phyloP scores from a whole-genome alignment of 2,329 filamentous ascomycete genomes.

The Pseudohalonectria lignicola region DNA sequence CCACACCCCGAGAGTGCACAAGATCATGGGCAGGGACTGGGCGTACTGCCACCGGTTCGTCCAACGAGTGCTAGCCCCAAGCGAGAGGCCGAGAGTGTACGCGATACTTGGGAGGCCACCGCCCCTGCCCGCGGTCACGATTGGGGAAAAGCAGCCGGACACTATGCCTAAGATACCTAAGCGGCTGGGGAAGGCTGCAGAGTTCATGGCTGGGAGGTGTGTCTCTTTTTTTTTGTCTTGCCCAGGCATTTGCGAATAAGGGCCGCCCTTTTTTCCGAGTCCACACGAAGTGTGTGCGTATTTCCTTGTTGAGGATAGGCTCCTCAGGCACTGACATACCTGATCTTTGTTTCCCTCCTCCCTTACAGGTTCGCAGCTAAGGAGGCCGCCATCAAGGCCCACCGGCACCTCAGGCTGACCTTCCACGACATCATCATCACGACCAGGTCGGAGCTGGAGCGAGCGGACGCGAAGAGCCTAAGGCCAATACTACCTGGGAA shows the following conservation, averaged over 20 bases:
- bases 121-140: too few relatives aligned
- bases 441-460: slow-evolving; percentile 1
- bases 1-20: slow-evolving; percentile 51
- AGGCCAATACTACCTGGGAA: too few relatives aligned
- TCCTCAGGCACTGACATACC: too few relatives aligned
- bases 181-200: slow-evolving; percentile 23
- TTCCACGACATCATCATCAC: slow-evolving; percentile 49
- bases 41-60: slow-evolving; percentile 29
- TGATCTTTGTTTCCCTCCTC: too few relatives aligned
- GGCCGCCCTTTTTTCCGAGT: too few relatives aligned
- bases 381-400: slow-evolving; percentile 65
- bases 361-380: slow-evolving; percentile 56
- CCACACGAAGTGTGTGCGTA: too few relatives aligned
- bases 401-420: slow-evolving; percentile 43
- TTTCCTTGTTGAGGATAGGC: too few relatives aligned
- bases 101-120: not conserved
- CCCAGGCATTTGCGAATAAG: too few relatives aligned
- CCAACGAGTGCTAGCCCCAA: slow-evolving; percentile 30
- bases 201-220: slow-evolving; percentile 33
- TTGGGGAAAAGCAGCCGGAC: too few relatives aligned
- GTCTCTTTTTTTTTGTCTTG: slow-evolving; percentile 7
- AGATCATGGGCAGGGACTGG: slow-evolving; percentile 38
- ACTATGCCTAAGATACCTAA: too few relatives aligned
- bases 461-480: too few relatives aligned
- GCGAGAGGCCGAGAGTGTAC: slow-evolving; percentile 21